Percentiles rank a stretch among this genome's conserved stretches.
Conservation (phyloP, 305 asterid genomes). For the Striga hermonthica region DNA sequence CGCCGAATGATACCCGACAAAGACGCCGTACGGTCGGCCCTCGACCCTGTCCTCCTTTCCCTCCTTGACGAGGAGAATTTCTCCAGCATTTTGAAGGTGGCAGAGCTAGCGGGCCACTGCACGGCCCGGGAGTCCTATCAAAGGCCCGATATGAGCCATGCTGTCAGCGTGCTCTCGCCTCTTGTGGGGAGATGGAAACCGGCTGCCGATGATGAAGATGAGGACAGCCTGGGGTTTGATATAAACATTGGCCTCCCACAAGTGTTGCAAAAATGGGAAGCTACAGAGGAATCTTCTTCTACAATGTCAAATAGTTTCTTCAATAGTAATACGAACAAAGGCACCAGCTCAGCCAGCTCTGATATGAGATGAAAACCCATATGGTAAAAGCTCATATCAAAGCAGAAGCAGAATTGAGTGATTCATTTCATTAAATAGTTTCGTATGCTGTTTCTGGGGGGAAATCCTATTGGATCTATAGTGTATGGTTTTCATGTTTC, state of each 20-base stretch:
- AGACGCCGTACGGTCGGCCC: constrained; percentile 37
- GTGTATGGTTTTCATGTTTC: background rate
- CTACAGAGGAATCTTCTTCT: constrained; percentile 38
- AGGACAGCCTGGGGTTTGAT: constrained; percentile 38
- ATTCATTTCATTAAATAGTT: background rate
- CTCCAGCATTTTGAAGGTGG: constrained; percentile 52
- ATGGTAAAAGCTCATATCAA: background rate
- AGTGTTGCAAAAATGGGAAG: constrained; percentile 68
- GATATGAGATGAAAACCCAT: constrained; percentile 4
- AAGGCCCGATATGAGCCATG: constrained; percentile 85
- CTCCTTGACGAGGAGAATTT: constrained; percentile 47
- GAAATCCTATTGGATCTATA: background rate
- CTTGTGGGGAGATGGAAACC: constrained; percentile 80
- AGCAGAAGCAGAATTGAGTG: background rate
- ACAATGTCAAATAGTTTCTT: constrained; percentile 33
- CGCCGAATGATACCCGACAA: constrained; percentile 42
- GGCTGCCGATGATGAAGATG: constrained; percentile 22
- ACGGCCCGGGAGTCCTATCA: constrained; percentile 65
- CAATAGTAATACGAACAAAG: constrained; percentile 21
- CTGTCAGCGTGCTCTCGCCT: constrained; percentile 55
- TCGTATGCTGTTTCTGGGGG: background rate
- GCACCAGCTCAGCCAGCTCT: constrained; percentile 31
- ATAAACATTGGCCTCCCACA: constrained; percentile 56
- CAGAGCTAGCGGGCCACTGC: constrained; percentile 79
- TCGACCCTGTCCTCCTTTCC: constrained; percentile 50